Base-by-base conservation (phyloP, 208 protist species). In the Endotrypanum monterogeii region DNA sequence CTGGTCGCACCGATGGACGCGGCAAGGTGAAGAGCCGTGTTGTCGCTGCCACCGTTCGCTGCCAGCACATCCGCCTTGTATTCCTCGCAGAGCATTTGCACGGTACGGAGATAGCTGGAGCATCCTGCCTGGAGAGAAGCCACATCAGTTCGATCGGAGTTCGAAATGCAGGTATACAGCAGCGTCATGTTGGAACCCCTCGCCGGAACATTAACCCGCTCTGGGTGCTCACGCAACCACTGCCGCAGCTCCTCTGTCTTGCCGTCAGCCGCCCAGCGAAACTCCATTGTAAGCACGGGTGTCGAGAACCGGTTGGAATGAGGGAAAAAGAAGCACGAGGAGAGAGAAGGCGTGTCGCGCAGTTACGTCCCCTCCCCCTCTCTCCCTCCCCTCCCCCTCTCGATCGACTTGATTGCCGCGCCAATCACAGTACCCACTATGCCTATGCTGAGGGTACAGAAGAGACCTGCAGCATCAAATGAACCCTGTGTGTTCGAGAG, bases 81-180 rank as follows among this genome's bases (percentile, higher is more conserved):
- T 77, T 95, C 88, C 30, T 81, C 76, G 14, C 85, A 83, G 35
- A 95, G 69, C 84, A 95, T 86, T 14, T 68, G 70, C 8, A 91
- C 79, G 9, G 70, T 86, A 14, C 55, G 25, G 32, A 87, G 30
- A 51, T 84, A 84, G 51, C 71, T 51, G 5, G 74, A 72, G 55
- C 58, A 20, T 25, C 82, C 69, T 30, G 68, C 62, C 20, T 77
- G 70, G 20, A 75, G 61, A 14, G 70, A 73, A 32, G 76, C 77
- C 48, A 78, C 39, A 70, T 79, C 57, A 51, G 72, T 72, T 35
- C 69, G 71, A 46, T 88, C 72, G 39, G 67, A 50, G 68, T 78
- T 63, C 8, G 28, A 70, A 41, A 84, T 79, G 37, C 82, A 76
- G 12, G 73, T 89, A 76, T 88, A 79, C 18, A 91, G 71, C 4